Evolutionary conservation across 176 grass and related monocot species (phyloP).

Genomic region (Oryza australiensis): DNA sequence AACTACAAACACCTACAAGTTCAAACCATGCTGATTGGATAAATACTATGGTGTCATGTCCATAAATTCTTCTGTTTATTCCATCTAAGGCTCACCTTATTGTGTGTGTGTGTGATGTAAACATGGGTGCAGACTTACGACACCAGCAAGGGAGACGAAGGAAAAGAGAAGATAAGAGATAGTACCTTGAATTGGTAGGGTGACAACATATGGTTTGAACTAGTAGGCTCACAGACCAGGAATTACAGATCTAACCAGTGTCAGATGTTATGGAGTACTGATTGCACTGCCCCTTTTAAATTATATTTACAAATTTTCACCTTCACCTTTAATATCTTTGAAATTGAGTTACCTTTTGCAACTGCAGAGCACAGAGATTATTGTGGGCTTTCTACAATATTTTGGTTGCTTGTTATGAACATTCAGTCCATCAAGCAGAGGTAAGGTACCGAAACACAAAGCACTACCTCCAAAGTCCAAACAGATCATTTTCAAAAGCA

Average conservation of each 20-base stretch:
- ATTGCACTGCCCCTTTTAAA: background rate
- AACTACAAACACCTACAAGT: background rate
- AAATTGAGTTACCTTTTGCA: background rate
- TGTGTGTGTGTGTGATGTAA: background rate
- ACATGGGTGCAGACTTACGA: background rate
- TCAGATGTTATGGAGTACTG: background rate
- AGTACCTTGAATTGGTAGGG: background rate
- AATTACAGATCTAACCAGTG: slow-evolving; percentile 5
- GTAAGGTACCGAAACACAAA: slow-evolving; percentile 11
- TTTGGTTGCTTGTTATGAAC: slow-evolving; percentile 10
- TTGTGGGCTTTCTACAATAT: background rate
- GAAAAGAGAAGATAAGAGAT: background rate
- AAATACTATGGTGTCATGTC: background rate
- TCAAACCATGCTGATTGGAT: background rate
- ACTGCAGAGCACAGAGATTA: slow-evolving; percentile 1
- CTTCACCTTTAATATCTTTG: slow-evolving; percentile 12
- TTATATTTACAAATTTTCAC: background rate
- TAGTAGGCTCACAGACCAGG: background rate
- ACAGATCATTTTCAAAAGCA: background rate
- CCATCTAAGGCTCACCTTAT: background rate
- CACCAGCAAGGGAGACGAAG: background rate
- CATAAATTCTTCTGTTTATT: background rate
- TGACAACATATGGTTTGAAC: slow-evolving; percentile 11
- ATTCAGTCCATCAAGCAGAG: slow-evolving; percentile 10
- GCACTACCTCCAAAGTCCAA: background rate